Percentiles rank a stretch among this genome's conserved stretches.
These are phyloP conservation scores for Phytophthora lateralis DNA, from an alignment of 352 stramenopile genomes.

Conservation along the genomic window DNA sequence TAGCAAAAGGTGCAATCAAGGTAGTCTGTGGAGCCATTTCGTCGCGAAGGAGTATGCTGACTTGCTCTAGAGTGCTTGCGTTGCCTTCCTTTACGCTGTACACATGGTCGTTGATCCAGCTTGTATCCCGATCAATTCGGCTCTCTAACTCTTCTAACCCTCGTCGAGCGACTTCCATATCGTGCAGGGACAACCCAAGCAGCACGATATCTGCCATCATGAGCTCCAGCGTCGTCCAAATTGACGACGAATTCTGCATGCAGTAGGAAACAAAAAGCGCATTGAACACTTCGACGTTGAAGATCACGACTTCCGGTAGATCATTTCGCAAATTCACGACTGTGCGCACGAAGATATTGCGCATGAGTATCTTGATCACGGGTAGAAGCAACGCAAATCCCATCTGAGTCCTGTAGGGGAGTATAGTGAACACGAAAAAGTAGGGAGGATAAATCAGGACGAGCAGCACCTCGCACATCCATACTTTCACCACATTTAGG, in stretches of 20 bases:
- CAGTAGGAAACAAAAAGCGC: slow-evolving; percentile 31
- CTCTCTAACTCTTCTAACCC: slow-evolving; percentile 4
- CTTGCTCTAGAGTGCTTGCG: background rate
- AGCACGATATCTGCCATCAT: slow-evolving; percentile 17
- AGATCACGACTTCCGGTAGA: slow-evolving; percentile 23
- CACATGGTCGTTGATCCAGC: background rate
- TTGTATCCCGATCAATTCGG: background rate
- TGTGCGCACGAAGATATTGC: slow-evolving; percentile 12
- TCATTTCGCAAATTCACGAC: slow-evolving; percentile 14
- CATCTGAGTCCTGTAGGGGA: background rate
- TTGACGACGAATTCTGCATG: slow-evolving; percentile 26
- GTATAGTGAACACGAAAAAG: slow-evolving; percentile 14
- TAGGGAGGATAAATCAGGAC: slow-evolving; percentile 16
- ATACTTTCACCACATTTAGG: slow-evolving; percentile 5
- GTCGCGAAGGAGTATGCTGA: background rate
- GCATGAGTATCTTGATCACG: slow-evolving; percentile 8
- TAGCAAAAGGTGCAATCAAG: no score
- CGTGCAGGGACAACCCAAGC: slow-evolving; percentile 10
- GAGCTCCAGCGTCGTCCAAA: slow-evolving; percentile 22
- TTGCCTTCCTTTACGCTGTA: no score
- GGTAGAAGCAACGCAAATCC: slow-evolving; percentile 15
- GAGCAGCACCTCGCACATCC: slow-evolving; percentile 14
- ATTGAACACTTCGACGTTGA: slow-evolving; percentile 34
- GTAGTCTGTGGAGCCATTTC: background rate
- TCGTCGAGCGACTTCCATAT: slow-evolving; percentile 3